Evolutionary conservation across 495 filamentous ascomycete species (phyloP), one percentile per base, ranked within the genome.

Genomic region (Lepidopterella palustris): DNA sequence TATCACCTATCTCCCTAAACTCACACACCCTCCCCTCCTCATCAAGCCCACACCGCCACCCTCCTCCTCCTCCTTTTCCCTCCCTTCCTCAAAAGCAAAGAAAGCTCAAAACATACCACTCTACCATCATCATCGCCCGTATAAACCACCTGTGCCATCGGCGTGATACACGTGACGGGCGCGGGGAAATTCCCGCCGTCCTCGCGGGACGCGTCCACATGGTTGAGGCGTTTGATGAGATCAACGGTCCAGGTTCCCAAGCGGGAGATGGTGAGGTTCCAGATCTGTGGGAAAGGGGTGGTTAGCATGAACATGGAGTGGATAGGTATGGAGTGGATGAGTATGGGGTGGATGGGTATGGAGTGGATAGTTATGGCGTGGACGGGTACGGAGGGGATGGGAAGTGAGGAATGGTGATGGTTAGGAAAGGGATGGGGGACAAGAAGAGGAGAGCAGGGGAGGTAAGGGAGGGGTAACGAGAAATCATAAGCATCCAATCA

Each of bases 81-180:
- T 20, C 42, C 21, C 0, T 3, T 2, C 24, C 24, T 49, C 2
- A 10, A 21, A 15, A 55, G 48, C 23, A 21, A 18, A 39, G 32
- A 31, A n/a, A 5, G 24, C 11, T 32, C 6, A n/a, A 47, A 57
- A 79, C 83, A 75, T 61, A 86, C 83, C 69, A 96, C 92, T 75
- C 86, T 75, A 45, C 92, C 92, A 42, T 86, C 84, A 58, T 96
- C 92, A 75, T 97, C 92, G 6, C 93, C 92, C 0, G 92, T 96
- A 73, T 97, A 97, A 11, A 97, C 87, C 55, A 86, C 80, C 61
- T 85, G 82, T 62, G 87, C 81, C 78, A 91, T 87, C 11, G 93
- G 89, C 49, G 89, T 77, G 54, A 98, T 88, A 62, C 87, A 91
- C 24, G 88, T 96, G 55, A 97, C 91, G 1, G 86, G 85, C n/a